Evolutionary conservation across 176 grass and related monocot species (phyloP).

Genomic region (Bothriochloa decipiens): DNA sequence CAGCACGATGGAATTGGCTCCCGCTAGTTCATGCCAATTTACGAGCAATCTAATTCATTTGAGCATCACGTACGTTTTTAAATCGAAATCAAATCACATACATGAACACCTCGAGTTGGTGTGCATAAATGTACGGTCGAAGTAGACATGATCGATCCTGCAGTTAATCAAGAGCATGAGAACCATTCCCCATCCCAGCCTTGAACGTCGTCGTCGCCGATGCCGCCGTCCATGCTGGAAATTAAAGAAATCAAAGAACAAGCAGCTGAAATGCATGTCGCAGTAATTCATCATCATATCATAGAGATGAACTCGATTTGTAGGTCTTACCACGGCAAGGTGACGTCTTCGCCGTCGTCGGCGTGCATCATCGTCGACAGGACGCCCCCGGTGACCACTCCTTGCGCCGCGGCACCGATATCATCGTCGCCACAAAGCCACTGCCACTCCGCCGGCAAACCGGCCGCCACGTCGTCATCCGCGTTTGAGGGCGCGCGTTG

Average conservation of each 20-base stretch:
- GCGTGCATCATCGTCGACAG: conserved; percentile 32
- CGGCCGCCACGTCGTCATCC: not conserved
- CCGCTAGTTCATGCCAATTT: not conserved
- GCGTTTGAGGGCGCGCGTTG: not conserved
- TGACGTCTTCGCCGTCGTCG: conserved; percentile 4
- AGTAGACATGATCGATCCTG: not conserved
- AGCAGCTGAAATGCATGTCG: not conserved
- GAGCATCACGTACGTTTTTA: not conserved
- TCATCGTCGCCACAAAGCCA: not conserved
- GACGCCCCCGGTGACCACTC: not conserved
- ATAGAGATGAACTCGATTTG: not conserved
- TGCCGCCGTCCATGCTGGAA: not conserved
- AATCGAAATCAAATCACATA: not conserved
- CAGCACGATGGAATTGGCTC: too few species aligned
- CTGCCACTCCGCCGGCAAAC: conserved; percentile 11
- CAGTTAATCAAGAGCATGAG: not conserved
- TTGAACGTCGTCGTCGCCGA: not conserved
- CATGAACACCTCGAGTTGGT: not conserved
- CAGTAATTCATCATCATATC: not conserved
- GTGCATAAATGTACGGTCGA: not conserved
- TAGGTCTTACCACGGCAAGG: conserved; percentile 53
- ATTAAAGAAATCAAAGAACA: not conserved
- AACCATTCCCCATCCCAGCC: not conserved
- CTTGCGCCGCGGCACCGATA: not conserved
- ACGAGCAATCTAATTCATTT: not conserved